These are phyloP conservation scores for Annulohypoxylon bovei DNA, from an alignment of 495 filamentous ascomycete genomes.

Conservation along the genomic window DNA sequence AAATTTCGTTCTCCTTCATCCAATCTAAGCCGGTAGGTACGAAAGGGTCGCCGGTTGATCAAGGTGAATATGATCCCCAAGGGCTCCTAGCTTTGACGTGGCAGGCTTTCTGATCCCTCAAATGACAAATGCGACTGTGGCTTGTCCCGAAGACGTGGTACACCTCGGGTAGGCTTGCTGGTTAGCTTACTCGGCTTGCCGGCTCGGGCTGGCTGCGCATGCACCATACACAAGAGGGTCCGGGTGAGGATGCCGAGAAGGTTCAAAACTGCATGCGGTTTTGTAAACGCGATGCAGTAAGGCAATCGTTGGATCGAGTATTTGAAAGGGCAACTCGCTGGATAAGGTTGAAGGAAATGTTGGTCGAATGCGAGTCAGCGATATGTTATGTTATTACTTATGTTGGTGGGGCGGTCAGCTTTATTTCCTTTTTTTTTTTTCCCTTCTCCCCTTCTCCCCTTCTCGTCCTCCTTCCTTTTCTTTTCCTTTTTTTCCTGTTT, in stretches of 20 bases:
- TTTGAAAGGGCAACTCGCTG: constrained; percentile 13
- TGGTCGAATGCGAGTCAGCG: constrained; percentile 32
- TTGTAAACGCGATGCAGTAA: constrained; percentile 28
- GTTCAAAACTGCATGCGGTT: constrained; percentile 29
- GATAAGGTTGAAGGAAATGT: constrained; percentile 28
- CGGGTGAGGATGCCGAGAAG: constrained; percentile 35
- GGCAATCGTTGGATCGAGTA: constrained; percentile 31
- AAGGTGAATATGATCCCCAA: not conserved
- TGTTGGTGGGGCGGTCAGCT: constrained; percentile 41
- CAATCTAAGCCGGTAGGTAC: not conserved
- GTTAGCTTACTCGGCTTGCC: constrained; percentile 39
- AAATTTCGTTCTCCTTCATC: not conserved
- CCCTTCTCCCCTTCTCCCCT: no score
- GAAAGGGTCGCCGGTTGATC: not conserved
- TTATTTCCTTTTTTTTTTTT: constrained; percentile 9
- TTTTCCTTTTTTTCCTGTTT: not conserved
- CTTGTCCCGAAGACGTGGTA: constrained; percentile 41
- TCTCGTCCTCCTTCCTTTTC: not conserved
- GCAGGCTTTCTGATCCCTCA: constrained; percentile 35
- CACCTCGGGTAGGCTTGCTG: constrained; percentile 37
- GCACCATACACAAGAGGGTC: constrained; percentile 22
- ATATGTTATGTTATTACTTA: constrained; percentile 30
- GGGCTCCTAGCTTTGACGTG: constrained; percentile 9
- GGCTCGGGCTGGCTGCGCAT: constrained; percentile 40
- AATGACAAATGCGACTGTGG: constrained; percentile 37